Evolutionary conservation across 2,329 filamentous ascomycete genomes (phyloP).

Genomic region (Fusarium sp.): DNA sequence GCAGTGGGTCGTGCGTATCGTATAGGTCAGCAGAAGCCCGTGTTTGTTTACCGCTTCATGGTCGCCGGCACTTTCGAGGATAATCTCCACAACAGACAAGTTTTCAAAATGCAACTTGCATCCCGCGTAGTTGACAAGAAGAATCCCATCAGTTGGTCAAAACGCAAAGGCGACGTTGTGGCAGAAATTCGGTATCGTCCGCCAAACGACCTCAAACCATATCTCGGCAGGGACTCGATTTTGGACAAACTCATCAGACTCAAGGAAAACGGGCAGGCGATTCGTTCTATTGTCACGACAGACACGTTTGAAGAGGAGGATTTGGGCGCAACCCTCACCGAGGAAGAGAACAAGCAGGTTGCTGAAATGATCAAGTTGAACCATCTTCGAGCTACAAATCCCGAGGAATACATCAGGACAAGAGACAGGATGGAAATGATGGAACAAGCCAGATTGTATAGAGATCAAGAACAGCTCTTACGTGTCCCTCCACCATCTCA

Average conservation of each 20-base stretch:
- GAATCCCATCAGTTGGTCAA: constrained; percentile 76
- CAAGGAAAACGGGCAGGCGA: constrained; percentile 53
- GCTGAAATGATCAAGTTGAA: constrained; percentile 56
- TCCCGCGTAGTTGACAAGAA: constrained; percentile 86
- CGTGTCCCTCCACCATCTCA: constrained; percentile 4
- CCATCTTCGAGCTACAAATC: constrained; percentile 52
- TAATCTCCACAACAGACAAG: constrained; percentile 76
- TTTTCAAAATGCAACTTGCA: constrained; percentile 87
- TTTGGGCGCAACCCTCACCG: constrained; percentile 65
- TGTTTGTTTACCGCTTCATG: constrained; percentile 87
- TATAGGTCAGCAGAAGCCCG: constrained; percentile 82
- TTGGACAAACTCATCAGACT: constrained; percentile 64
- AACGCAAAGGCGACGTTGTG: constrained; percentile 69
- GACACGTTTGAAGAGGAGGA: constrained; percentile 82
- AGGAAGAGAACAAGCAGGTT: constrained; percentile 71
- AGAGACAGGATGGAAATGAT: constrained; percentile 22
- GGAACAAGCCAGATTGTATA: constrained; percentile 20
- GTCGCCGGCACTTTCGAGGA: constrained; percentile 85
- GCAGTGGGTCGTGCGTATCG: constrained; percentile 89
- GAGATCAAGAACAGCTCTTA: constrained; percentile 10
- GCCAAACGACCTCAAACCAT: constrained; percentile 65
- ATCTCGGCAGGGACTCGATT: constrained; percentile 73
- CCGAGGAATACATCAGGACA: constrained; percentile 49
- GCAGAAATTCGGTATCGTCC: constrained; percentile 66
- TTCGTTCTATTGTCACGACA: constrained; percentile 72